Evolutionary conservation across 345 rosid genomes (phyloP), one percentile per base, ranked within the genome.

Genomic region (Hibiscus tridactylites): DNA sequence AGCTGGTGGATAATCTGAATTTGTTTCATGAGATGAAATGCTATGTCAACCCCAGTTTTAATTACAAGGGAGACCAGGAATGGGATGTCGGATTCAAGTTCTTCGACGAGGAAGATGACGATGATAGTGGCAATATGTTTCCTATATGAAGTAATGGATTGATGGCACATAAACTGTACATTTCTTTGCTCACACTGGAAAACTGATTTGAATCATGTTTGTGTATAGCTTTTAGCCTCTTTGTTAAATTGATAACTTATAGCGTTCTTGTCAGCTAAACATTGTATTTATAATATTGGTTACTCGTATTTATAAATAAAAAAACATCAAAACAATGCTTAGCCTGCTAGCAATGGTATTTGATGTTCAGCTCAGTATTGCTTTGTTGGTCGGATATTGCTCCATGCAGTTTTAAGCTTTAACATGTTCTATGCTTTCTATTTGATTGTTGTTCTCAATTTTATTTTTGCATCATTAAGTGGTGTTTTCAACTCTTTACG

Each of bases 11-110:
- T 76, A 88, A 93, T 84, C 80, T 93, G 75, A 89, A 93, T 81
- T 83, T 93, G 86, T 93, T 93, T 82, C 92, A 86, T 47, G 97
- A 93, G 78, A 89, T 93, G 84, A 93, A 93, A 79, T 93, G 89
- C 79, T 89, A 89, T 54, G 88, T 88, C 74, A 85, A 35, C 72
- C 84, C 98, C 3, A 84, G 82, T 74, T 91, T 86, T 80, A 85
- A 86, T 49, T 85, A 85, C 61, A 80, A 49, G 19, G 61, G 75
- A 33, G 90, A 85, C 33, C 76, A 77, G 2, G 82, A 84, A 44
- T 78, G 89, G 96, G 88, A 87, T 68, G 80, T 74, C 1, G 82
- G 90, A 5, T 85, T 93, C 87, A 91, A 86, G 81, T 83, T 89
- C 11, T 81, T 83, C 8, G 85, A 81, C 5, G 66, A 75, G 71